Conservation (phyloP, 2,329 filamentous ascomycete genomes). For the Fusarium sp. region DNA sequence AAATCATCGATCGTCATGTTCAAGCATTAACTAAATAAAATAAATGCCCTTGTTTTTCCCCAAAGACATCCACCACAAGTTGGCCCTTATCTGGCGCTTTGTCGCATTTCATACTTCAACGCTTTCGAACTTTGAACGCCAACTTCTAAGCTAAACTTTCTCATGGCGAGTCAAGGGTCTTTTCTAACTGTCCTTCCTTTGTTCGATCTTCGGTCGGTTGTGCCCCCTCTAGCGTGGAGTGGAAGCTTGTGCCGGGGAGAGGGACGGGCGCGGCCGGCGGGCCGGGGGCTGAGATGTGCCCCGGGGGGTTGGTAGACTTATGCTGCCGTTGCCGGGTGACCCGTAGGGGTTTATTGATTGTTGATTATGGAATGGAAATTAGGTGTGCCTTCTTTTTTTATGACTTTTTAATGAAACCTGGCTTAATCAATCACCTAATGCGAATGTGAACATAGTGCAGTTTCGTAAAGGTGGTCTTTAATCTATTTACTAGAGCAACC, state of each 20-base stretch:
- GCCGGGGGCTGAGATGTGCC: constrained; percentile 12
- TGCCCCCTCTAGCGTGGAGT: constrained; percentile 22
- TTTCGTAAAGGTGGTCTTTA: constrained; percentile 15
- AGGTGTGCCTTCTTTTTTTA: constrained; percentile 1
- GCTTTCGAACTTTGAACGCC: not conserved
- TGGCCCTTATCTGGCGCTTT: not conserved
- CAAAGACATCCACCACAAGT: not conserved
- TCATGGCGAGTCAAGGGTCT: constrained; percentile 9
- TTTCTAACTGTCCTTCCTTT: constrained; percentile 9
- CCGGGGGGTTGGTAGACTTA: constrained; percentile 2
- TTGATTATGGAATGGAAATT: constrained; percentile 27
- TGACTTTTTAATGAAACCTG: constrained; percentile 8
- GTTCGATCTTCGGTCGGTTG: constrained; percentile 16
- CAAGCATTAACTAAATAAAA: not conserved
- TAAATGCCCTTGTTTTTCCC: not conserved
- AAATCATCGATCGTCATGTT: not conserved
- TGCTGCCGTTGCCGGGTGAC: constrained; percentile 23
- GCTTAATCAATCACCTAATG: constrained; percentile 9
- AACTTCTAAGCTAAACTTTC: not conserved
- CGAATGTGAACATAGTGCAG: constrained; percentile 2
- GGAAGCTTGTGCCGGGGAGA: constrained; percentile 13
- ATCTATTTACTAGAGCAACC: constrained; percentile 12
- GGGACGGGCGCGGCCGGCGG: constrained; percentile 33
- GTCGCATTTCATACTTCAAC: not conserved
- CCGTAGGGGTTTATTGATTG: constrained; percentile 24